Conservation (phyloP, 176 grass and related monocot species). For the barley (Hordeum vulgare) region DNA sequence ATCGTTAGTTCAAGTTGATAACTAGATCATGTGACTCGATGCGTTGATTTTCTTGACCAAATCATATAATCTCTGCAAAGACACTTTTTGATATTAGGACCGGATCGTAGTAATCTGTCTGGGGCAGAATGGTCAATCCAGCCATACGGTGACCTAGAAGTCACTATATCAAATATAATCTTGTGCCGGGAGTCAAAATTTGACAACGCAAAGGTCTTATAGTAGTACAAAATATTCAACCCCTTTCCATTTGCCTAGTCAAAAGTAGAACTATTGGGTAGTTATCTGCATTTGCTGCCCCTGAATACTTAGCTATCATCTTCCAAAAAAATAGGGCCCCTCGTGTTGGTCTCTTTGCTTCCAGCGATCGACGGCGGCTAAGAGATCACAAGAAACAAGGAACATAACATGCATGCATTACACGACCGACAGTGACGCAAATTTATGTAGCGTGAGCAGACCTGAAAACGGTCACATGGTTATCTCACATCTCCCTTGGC, state of each 20-base stretch:
- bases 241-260: conserved; percentile 14
- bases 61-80: not conserved
- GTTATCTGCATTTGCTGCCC: conserved; percentile 15
- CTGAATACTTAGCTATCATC: not conserved
- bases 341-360: not conserved
- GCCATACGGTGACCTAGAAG: not conserved
- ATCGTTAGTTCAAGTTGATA: not conserved
- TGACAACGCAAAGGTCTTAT: not conserved
- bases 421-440: not conserved
- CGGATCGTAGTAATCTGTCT: not conserved
- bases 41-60: not conserved
- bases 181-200: not conserved
- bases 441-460: conserved; percentile 15
- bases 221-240: conserved; percentile 8
- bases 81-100: not conserved
- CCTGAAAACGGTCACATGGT: conserved; percentile 10
- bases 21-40: not conserved
- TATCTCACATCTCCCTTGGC: not conserved
- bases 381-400: not conserved
- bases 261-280: not conserved
- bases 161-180: not conserved
- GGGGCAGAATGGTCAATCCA: not conserved
- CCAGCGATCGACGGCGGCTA: not conserved
- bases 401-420: not conserved
- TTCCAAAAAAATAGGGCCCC: not conserved